phyloP scores from a whole-genome alignment of 148 eudicot species.

The Rhododendron ferrugineum region DNA sequence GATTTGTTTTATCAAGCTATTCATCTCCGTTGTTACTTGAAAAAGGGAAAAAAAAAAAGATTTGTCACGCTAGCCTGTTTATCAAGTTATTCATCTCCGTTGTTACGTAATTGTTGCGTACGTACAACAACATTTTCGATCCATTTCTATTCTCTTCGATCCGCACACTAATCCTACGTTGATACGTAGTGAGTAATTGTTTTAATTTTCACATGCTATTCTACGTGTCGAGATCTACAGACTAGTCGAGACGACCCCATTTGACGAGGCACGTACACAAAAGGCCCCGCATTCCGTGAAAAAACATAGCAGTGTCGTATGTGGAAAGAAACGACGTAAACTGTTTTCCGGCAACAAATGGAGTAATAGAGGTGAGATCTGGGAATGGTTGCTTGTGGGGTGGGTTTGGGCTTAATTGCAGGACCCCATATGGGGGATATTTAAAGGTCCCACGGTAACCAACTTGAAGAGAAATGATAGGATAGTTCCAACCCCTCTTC shows the following conservation, averaged over 20 bases:
- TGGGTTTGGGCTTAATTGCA: neutral
- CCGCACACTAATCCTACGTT: too few species aligned
- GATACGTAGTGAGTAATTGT: too few species aligned
- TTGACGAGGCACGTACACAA: neutral
- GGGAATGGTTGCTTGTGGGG: neutral
- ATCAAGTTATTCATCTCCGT: too few species aligned
- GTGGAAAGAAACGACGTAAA: neutral
- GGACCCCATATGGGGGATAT: too few species aligned
- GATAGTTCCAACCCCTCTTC: neutral
- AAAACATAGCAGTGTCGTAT: too few species aligned
- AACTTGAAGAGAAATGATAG: neutral
- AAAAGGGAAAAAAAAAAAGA: too few species aligned
- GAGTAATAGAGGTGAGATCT: constrained; percentile 8
- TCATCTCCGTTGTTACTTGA: neutral
- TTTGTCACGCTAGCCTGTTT: too few species aligned
- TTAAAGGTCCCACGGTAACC: constrained; percentile 5
- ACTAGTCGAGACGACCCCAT: neutral
- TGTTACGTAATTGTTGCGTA: too few species aligned
- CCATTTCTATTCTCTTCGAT: too few species aligned
- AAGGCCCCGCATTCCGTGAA: too few species aligned
- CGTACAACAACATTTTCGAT: too few species aligned
- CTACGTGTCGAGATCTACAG: neutral
- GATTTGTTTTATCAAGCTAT: neutral
- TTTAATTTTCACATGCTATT: too few species aligned
- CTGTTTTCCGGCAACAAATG: neutral